Conservation (phyloP, 805 yeast species). For the Kockiozyma suomiensis region DNA sequence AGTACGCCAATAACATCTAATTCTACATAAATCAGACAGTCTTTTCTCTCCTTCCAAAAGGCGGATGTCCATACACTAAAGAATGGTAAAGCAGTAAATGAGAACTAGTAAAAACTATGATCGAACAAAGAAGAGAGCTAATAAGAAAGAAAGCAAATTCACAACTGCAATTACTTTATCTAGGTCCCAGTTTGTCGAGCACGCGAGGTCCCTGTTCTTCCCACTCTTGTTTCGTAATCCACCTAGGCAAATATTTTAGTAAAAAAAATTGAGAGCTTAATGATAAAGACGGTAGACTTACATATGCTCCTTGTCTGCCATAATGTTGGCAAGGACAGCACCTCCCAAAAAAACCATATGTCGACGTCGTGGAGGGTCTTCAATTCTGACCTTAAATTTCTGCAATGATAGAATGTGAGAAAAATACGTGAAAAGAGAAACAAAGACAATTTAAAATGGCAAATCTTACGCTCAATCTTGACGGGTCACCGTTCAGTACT, state of each 20-base stretch:
- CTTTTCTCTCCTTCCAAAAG: not conserved
- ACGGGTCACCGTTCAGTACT: constrained; percentile 83
- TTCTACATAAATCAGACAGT: not conserved
- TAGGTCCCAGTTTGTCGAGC: constrained; percentile 86
- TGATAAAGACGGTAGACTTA: constrained; percentile 1
- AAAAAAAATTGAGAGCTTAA: not conserved
- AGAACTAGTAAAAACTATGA: not conserved
- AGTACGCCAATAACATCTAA: not conserved
- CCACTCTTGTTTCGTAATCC: constrained; percentile 97
- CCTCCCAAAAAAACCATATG: constrained; percentile 99
- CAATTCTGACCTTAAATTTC: constrained; percentile 93
- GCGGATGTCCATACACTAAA: not conserved
- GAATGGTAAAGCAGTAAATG: not conserved
- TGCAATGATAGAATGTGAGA: not conserved
- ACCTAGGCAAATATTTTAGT: constrained; percentile 40
- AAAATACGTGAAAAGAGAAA: not conserved
- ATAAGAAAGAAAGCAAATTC: not conserved
- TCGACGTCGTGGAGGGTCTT: constrained; percentile 98
- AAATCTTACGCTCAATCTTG: constrained; percentile 56
- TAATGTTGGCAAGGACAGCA: constrained; percentile 94
- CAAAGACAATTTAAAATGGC: constrained; percentile 40
- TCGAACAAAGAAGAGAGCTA: not conserved
- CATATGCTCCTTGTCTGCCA: constrained; percentile 98
- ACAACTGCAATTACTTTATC: constrained; percentile 48
- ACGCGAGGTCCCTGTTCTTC: constrained; percentile 92